Base-by-base conservation (phyloP, 129 eudicot genomes). In the Erigeron canadensis region DNA sequence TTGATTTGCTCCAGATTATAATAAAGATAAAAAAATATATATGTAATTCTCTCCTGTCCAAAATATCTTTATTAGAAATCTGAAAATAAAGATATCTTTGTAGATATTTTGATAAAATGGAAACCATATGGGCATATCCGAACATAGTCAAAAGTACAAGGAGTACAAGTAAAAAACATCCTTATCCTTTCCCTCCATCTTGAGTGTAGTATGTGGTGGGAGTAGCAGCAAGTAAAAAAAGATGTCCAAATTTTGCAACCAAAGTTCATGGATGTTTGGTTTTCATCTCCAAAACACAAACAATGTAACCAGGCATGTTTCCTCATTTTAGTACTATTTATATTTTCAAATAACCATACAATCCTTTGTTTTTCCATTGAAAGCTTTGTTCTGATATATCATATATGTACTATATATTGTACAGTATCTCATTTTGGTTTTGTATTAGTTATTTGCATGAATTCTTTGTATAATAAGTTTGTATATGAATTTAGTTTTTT, bases 231-330 rank as follows among this genome's bases (percentile, higher is more conserved):
- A 65, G 65, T 67, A 72, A 70, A 47, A 43, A 37, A 79, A 84
- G 85, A 69, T 81, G 61, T 50, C 72, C 47, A 64, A 62, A 21
- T 44, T 71, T 63, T 83, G 85, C 81, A 67, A 68, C 70, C 80
- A 60, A 47, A 76, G 65, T 19, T 70, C 66, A 55, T 71, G 66
- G 55, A 81, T 63, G 46, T 72, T 65, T 80, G 72, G 80, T 15
- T 28, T 54, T 70, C 69, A 77, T 70, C 81, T 70, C 38, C 79
- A 56, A 19, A 58, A 53, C 65, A 75, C 28, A 60, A 77, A 65
- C 43, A 78, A 60, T 80, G 41, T 74, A 41, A 22, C 73, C 46
- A 88, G 90, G 95, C 73, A 72, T 74, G 73, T 71, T 37, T 22
- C 41, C 18, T 57, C 40, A 21, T 34, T 46, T 11, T 65, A 12